Evolutionary conservation across 495 filamentous ascomycete genomes (phyloP), one percentile per base, ranked within the genome.

Genomic region (Lineolata rhizophorae): DNA sequence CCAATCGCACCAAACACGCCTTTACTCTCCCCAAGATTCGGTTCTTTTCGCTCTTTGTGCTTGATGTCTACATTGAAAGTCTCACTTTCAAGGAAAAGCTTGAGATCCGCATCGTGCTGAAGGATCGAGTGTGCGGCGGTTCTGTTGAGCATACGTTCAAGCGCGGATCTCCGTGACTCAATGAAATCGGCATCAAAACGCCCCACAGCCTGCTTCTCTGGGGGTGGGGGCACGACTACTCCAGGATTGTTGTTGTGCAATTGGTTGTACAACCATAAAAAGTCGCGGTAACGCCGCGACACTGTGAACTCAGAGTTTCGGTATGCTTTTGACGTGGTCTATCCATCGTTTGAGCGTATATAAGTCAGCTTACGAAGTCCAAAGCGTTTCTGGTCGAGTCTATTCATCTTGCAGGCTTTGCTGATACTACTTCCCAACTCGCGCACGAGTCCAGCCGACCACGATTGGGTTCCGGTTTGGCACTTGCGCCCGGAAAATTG

Each of bases 111-210:
- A 43, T 97, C 87, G 44, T 92, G 76, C 47, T 94, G 87, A 31
- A 97, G 66, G 34, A 83, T 77, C 18, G 82, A 76, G 51, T 97
- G 87, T 6, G 67, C 65, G 3, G 85, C 80, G 38, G 71, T 87
- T 55, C 91, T 94, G 57, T 94, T 95, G 24, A 95, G 54, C 87
- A 95, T 95, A 39, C 85, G 72, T 53, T 97, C 87, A 29, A 95
- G 55, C 10, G 87, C 87, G 25, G 79, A 73, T 47, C 87, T 65
- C 41, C 87, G 60, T 15, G 80, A 76, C 50, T 97, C 87, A 34
- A 97, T 83, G 44, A 97, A 97, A 48, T 93, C 90, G 35, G 72
- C 78, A 54, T 97, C 87, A 46, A 97, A 97, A 24, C 87, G 70
- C 25, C 85, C 84, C 29, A 95, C 78, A 9, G 87, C 83, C 54